Evolutionary conservation across 768 basidiomycete species (phyloP).

Genomic region (Mycena amicta): DNA sequence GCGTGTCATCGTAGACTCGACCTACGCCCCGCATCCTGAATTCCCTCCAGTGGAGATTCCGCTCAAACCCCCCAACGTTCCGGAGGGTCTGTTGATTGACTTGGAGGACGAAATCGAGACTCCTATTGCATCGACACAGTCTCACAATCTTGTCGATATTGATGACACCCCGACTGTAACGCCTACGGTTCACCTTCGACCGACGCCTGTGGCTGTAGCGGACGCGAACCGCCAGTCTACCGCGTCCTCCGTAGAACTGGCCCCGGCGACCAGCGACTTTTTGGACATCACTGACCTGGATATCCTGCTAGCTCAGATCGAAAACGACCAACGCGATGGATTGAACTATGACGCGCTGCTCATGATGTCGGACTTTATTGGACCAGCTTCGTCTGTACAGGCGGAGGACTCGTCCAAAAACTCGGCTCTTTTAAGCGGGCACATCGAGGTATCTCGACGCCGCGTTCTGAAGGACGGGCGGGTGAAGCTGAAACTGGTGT

Average conservation of each 20-base stretch:
- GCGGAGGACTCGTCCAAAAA: constrained; percentile 15
- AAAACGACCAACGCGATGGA: constrained; percentile 47
- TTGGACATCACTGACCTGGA: constrained; percentile 64
- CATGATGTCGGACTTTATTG: constrained; percentile 63
- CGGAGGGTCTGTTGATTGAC: constrained; percentile 61
- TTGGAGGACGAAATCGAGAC: constrained; percentile 32
- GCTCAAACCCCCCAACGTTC: constrained; percentile 29
- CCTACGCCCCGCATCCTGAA: constrained; percentile 34
- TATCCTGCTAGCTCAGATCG: constrained; percentile 59
- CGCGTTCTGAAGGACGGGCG: constrained; percentile 66
- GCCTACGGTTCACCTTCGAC: neutral
- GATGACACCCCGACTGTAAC: constrained; percentile 1
- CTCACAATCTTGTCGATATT: neutral
- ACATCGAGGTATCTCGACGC: constrained; percentile 59
- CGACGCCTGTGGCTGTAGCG: constrained; percentile 1
- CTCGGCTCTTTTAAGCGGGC: constrained; percentile 29
- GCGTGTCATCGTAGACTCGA: constrained; percentile 36
- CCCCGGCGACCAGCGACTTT: constrained; percentile 20
- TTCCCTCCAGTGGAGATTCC: constrained; percentile 14
- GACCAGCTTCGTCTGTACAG: constrained; percentile 43
- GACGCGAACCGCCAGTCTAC: constrained; percentile 15
- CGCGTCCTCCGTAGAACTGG: constrained; percentile 11
- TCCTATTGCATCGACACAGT: neutral
- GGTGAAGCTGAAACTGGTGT: constrained; percentile 67
- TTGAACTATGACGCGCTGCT: constrained; percentile 69